Evolutionary conservation across 2,329 filamentous ascomycete species (phyloP), one percentile per base, ranked within the genome.

Genomic region (Xylaria sp.): DNA sequence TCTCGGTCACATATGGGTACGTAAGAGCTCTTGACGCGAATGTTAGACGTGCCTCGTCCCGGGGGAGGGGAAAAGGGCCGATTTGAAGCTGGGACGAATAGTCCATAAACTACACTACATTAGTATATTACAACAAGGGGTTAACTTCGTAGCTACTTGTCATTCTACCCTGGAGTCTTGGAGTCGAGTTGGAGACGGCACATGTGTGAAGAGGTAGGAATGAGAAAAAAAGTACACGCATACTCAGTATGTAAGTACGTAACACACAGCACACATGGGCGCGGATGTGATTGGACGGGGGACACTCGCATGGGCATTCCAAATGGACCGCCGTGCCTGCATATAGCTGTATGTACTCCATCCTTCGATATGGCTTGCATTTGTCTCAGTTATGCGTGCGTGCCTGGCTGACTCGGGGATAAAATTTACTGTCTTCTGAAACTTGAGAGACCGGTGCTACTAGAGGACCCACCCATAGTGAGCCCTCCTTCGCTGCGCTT

Each of bases 341-440:
- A 51, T 51, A 25, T 38, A n/a, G n/a, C n/a, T n/a, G 49, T 15
- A 23, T 15, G 35, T 37, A 14, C 23, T 47, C 2, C 7, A 28
- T 31, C 25, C 4, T n/a, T 51, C 19, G 21, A 37, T 25, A 53
- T 46, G 33, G 46, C 42, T 6, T 53, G 49, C 55, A 46, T 54
- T n/a, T 31, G 31, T 54, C 60, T 54, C 50, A 17, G 54, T 54
- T 33, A 58, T 62, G 53, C 55, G 43, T 37, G 33, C 28, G 17
- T 35, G 28, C 11, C 38, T 35, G 45, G n/a, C n/a, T n/a, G n/a
- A n/a, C 35, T 51, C 42, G 38, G 42, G 12, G 35, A n/a, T n/a
- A n/a, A 51, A 15, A 51, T 19, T 21, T 51, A 17, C 47, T 31
- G 42, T 14, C 2, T 25, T 19, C 52, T 46, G 40, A 45, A 37